Evolutionary conservation across 2,329 filamentous ascomycete genomes (phyloP).

Genomic region (Penicillium frequentans): DNA sequence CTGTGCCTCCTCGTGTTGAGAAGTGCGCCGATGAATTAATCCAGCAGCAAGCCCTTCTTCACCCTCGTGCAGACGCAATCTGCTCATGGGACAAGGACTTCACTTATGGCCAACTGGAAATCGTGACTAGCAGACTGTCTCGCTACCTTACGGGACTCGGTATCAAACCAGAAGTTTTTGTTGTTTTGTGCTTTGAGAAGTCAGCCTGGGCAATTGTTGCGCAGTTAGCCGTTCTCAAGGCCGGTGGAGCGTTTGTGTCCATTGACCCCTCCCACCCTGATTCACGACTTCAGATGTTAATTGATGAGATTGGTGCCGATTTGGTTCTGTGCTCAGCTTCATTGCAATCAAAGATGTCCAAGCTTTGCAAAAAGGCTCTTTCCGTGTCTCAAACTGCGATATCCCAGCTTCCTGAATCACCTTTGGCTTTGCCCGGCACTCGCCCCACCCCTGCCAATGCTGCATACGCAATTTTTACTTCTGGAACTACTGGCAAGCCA

Average conservation of each 20-base stretch:
- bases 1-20: constrained; percentile 27
- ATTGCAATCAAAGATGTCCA: constrained; percentile 29
- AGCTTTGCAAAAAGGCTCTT: constrained; percentile 28
- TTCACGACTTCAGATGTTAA: constrained; percentile 34
- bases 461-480: constrained; percentile 63
- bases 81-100: constrained; percentile 39
- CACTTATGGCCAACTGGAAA: constrained; percentile 39
- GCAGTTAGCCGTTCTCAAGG: constrained; percentile 43
- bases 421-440: constrained; percentile 12
- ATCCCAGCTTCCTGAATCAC: constrained; percentile 24
- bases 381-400: constrained; percentile 30
- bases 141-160: constrained; percentile 39
- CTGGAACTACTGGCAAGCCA: constrained; percentile 57
- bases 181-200: constrained; percentile 46
- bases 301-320: constrained; percentile 35
- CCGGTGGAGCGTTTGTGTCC: constrained; percentile 44
- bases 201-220: constrained; percentile 45
- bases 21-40: constrained; percentile 40
- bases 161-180: constrained; percentile 40
- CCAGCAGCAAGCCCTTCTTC: constrained; percentile 28
- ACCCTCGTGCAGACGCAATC: constrained; percentile 29
- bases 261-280: constrained; percentile 43
- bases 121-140: constrained; percentile 37
- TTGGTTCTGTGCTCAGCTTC: constrained; percentile 36
- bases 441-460: constrained; percentile 27